Percentiles rank a stretch among this genome's conserved stretches.
Evolutionary conservation across 1,284 basidiomycete genomes (phyloP).

Genomic region (Sporisorium iseilematis-ciliati): DNA sequence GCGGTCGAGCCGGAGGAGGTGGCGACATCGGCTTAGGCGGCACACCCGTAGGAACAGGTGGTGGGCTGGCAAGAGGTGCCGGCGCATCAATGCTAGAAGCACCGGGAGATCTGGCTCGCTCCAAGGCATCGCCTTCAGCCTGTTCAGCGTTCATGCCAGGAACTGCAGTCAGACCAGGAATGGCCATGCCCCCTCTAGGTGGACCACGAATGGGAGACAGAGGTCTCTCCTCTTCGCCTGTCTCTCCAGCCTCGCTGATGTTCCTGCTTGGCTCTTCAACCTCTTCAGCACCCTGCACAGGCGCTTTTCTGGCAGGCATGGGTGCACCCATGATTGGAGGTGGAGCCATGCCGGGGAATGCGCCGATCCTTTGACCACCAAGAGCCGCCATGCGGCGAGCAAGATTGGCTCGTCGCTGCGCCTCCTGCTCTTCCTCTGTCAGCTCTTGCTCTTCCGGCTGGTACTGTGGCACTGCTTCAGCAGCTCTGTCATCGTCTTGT

Average conservation of each 20-base stretch:
- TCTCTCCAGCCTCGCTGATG: slow-evolving; percentile 69
- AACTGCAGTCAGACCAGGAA: slow-evolving; percentile 54
- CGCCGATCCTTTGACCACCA: slow-evolving; percentile 64
- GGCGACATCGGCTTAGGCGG: slow-evolving; percentile 42
- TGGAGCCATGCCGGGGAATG: slow-evolving; percentile 76
- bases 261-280: slow-evolving; percentile 56
- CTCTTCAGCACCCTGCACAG: slow-evolving; percentile 32
- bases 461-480: slow-evolving; percentile 6
- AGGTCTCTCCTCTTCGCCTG: slow-evolving; percentile 39
- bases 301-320: slow-evolving; percentile 72
- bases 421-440: slow-evolving; percentile 61
- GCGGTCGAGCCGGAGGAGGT: slow-evolving; percentile 21
- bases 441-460: slow-evolving; percentile 43
- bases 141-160: slow-evolving; percentile 33
- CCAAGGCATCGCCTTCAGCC: slow-evolving; percentile 39
- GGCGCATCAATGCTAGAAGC: slow-evolving; percentile 27
- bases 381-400: slow-evolving; percentile 66
- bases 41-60: slow-evolving; percentile 32
- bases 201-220: slow-evolving; percentile 27
- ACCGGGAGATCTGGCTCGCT: slow-evolving; percentile 40
- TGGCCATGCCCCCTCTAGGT: slow-evolving; percentile 63
- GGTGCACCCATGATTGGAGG: slow-evolving; percentile 66
- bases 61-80: slow-evolving; percentile 26
- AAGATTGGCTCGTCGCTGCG: slow-evolving; percentile 57
- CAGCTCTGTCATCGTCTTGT: not conserved